Evolutionary conservation across 2,329 filamentous ascomycete genomes (phyloP).

Genomic region (Hymenoscyphus occultus): DNA sequence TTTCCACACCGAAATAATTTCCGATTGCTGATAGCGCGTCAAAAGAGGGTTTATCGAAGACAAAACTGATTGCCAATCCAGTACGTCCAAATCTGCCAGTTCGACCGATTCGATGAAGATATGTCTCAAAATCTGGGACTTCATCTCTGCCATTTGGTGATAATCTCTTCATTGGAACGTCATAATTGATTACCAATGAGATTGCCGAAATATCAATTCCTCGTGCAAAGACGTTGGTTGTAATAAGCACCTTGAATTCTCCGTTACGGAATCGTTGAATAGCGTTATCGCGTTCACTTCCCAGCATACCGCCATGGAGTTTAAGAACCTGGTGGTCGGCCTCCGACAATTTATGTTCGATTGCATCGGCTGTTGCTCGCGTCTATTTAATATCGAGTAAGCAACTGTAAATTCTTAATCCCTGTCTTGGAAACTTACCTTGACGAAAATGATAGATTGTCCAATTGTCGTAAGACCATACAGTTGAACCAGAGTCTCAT

Average conservation of each 20-base stretch:
- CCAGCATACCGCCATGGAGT: slow-evolving; percentile 85
- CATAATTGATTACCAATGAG: slow-evolving; percentile 98
- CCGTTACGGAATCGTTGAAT: slow-evolving; percentile 85
- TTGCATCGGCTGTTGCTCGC: slow-evolving; percentile 78
- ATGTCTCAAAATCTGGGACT: slow-evolving; percentile 90
- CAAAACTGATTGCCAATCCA: slow-evolving; percentile 43
- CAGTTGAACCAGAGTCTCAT: slow-evolving; percentile 82
- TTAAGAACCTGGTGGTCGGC: slow-evolving; percentile 92
- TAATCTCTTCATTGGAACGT: slow-evolving; percentile 64
- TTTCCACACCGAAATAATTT: background rate
- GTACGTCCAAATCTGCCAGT: slow-evolving; percentile 96
- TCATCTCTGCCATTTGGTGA: slow-evolving; percentile 61
- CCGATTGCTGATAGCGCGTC: background rate
- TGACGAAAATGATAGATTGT: slow-evolving; percentile 97
- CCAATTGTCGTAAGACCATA: slow-evolving; percentile 96
- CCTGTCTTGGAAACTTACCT: slow-evolving; percentile 50
- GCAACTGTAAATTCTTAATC: background rate
- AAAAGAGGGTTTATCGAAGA: background rate
- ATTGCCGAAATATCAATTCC: slow-evolving; percentile 93
- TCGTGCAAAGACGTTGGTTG: slow-evolving; percentile 92
- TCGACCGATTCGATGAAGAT: slow-evolving; percentile 95
- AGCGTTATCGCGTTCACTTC: slow-evolving; percentile 74
- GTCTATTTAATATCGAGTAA: slow-evolving; percentile 51
- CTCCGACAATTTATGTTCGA: slow-evolving; percentile 78
- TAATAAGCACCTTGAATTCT: slow-evolving; percentile 91